Base-by-base conservation (phyloP, 257 asterid genomes). In the Jacaranda copaia region DNA sequence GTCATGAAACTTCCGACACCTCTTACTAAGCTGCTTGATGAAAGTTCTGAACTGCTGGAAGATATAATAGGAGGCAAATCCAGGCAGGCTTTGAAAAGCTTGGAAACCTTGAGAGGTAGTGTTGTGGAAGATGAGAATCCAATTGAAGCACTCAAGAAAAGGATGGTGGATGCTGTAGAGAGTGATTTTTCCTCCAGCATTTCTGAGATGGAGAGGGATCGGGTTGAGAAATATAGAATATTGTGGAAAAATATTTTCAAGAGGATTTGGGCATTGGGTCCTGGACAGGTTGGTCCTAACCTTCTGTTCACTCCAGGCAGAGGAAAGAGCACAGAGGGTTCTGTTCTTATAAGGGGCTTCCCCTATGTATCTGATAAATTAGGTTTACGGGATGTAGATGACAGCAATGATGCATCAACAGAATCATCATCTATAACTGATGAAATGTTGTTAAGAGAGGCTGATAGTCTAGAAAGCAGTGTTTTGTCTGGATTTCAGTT, bases 241-340 rank as follows among this genome's bases (percentile, higher is more conserved):
- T 63, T 58, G 62, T 94, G 98, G 97, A 89, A 83, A 58, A 85
- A 82, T 8, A 36, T 86, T 73, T 85, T 92, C 13, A 88, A 76
- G 78, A 89, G 98, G 84, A 91, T 94, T 59, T 94, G 99, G 99
- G 97, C 99, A 13, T 84, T 94, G 74, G 99, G 99, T 32, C 99
- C 97, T 62, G 79, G 89, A 59, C 97, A 92, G 78, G 89, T 91
- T 57, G 99, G 99, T 81, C 98, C 97, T 6, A 94, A 94, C 80
- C 81, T 94, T 83, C 92, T 94, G 77, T 84, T 94, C 62, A 83
- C 88, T 71, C 96, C 98, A 38, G 88, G 83, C 38, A 77, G 75
- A 58, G 89, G 77, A 66, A 87, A 77, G 62, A 68, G 58, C 68
- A 72, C 71, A 3, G 86, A 84, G 48, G 82, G 83, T 66, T 85